Base-by-base conservation (phyloP, 345 rosid genomes). In the Lepidium aucheri region DNA sequence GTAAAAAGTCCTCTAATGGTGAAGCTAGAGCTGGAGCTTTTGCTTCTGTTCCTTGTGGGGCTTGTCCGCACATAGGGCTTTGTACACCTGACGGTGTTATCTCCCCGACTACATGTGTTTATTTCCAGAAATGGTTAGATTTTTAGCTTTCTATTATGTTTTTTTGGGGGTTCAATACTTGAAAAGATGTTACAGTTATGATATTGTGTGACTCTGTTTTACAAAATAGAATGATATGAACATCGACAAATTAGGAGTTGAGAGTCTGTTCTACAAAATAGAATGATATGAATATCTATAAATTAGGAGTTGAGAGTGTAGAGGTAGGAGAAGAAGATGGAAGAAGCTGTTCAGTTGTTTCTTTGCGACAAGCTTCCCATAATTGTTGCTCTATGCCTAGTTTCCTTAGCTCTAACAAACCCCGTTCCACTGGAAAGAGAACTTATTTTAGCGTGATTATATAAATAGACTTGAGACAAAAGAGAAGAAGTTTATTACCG, bases 351-450 rank as follows among this genome's bases (percentile, higher is more conserved):
- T 83, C 88, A 39, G 74, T 84, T 70, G 74, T 84, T 70, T 85
- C 91, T 74, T 67, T 83, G 65, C 98, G 81, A 65, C 92, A 87
- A 20, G 96, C 92, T 86, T 87, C 92, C 96, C 98, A 91, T 3
- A 91, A 77, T 65, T 85, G 95, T 57, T 82, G 92, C 74, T 91
- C 95, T 53, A 91, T 83, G 60, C 90, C 86, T 69, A 91, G 79
- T 78, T 91, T 91, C 84, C 85, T 78, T 69, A 91, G 81, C 81
- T 89, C 96, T 65, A 77, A 32, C 63, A 87, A 62, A 6, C 92
- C 95, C 63, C 96, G 74, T 74, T 91, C 90, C 58, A 89, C 98
- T 91, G 83, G 65, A 42, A 39, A 17, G 4, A 14, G 8, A 53
- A 12, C 40, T 35, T 9, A 18, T 28, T 51, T 68, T 35, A 36